A percentile compares a stretch with the other conserved stretches of the same genome.
Evolutionary conservation across 2,329 filamentous ascomycete species (phyloP).

Genomic region (Colletotrichum chrysophilum): DNA sequence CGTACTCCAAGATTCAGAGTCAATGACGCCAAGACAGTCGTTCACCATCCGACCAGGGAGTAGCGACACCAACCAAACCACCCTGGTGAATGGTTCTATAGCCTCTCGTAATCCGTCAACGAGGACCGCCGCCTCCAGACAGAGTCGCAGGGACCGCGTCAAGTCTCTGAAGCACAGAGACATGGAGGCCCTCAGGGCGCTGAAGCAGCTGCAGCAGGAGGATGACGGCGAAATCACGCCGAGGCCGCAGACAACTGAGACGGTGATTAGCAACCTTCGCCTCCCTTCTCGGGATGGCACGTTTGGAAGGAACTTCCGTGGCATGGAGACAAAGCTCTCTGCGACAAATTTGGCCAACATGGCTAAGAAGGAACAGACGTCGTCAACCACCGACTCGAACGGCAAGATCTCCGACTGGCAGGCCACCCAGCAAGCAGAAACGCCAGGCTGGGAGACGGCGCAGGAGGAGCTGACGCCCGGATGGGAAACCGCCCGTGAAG

Average conservation of each 20-base stretch:
- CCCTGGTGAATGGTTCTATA: constrained; percentile 7
- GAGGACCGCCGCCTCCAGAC: constrained; percentile 22
- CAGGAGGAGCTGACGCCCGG: constrained; percentile 1
- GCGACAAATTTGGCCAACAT: constrained; percentile 14
- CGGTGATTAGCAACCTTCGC: constrained; percentile 16
- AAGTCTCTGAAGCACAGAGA: constrained; percentile 45
- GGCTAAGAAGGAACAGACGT: neutral
- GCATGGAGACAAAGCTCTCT: constrained; percentile 5
- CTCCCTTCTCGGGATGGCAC: constrained; percentile 21
- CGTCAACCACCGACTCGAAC: neutral
- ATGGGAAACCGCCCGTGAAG: constrained; percentile 4
- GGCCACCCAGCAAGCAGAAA: constrained; percentile 3
- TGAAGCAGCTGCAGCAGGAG: constrained; percentile 25
- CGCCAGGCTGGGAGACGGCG: constrained; percentile 10
- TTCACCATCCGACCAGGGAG: constrained; percentile 7
- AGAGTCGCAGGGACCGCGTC: constrained; percentile 42
- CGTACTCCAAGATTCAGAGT: constrained; percentile 24
- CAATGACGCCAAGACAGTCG: constrained; percentile 9
- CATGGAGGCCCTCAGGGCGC: constrained; percentile 35
- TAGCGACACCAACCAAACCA: constrained; percentile 11
- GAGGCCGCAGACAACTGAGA: constrained; percentile 13
- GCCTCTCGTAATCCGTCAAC: constrained; percentile 15
- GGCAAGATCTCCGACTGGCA: constrained; percentile 18
- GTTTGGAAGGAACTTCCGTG: neutral
- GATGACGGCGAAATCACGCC: constrained; percentile 4